Evolutionary conservation across 73 alveolate species (phyloP).

Genomic region (Symbiodinium pilosum): DNA sequence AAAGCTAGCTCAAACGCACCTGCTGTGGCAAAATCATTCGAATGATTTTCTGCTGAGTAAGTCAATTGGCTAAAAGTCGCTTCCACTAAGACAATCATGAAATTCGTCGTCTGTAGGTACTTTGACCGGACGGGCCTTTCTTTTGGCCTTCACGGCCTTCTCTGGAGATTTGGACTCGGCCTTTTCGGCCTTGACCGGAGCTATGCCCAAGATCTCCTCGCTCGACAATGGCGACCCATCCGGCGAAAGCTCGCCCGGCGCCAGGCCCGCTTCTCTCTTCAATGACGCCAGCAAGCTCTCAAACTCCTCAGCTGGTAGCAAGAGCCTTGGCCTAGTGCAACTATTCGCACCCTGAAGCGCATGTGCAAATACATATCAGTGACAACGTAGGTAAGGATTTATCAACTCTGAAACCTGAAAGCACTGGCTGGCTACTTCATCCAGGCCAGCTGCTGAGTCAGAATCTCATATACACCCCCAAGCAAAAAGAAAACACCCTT

Average conservation of each 20-base stretch:
- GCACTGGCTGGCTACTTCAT: background rate
- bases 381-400: background rate
- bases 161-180: background rate
- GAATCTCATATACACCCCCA: no score
- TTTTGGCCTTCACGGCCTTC: background rate
- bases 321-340: no score
- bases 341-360: no score
- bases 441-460: no score
- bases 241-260: background rate
- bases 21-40: no score
- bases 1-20: no score
- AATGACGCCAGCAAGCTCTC: constrained; percentile 85
- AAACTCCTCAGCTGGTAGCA: constrained; percentile 42
- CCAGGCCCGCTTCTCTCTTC: constrained; percentile 69
- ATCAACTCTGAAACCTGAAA: background rate
- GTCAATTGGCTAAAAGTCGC: background rate
- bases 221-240: background rate
- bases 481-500: no score
- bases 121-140: no score
- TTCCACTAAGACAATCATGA: background rate
- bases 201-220: background rate
- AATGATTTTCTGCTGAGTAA: background rate
- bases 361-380: background rate
- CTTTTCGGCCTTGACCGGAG: background rate
- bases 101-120: constrained; percentile 2